Evolutionary conservation across 2,329 filamentous ascomycete species (phyloP).

Genomic region (Saccharata proteae): DNA sequence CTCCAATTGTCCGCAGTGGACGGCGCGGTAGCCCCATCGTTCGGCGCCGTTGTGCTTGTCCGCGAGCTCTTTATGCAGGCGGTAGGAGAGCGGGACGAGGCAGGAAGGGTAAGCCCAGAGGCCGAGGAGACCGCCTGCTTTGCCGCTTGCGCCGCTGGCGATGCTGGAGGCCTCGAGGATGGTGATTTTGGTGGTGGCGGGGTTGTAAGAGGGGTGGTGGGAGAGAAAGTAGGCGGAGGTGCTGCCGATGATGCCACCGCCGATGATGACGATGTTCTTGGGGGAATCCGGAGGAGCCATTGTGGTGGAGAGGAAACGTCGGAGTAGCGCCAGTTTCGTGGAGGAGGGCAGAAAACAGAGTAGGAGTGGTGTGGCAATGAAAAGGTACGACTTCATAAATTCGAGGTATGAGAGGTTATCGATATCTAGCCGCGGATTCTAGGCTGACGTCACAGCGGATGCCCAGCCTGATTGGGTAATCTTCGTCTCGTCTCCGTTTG

Average conservation of each 20-base stretch:
- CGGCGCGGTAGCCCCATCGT: conserved; percentile 74
- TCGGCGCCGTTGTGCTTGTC: conserved; percentile 65
- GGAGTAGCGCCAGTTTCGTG: too few relatives aligned
- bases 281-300: conserved; percentile 3
- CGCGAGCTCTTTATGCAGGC: conserved; percentile 73
- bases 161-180: conserved; percentile 77
- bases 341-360: too few relatives aligned
- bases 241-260: conserved; percentile 79
- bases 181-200: conserved; percentile 63
- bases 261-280: conserved; percentile 10
- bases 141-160: conserved; percentile 86
- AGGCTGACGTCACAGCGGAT: too few relatives aligned
- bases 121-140: conserved; percentile 81
- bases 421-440: too few relatives aligned
- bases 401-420: too few relatives aligned
- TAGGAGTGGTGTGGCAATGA: too few relatives aligned
- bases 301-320: conserved; percentile 1
- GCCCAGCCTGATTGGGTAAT: too few relatives aligned
- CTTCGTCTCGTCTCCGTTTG: too few relatives aligned
- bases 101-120: conserved; percentile 82
- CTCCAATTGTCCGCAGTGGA: conserved; percentile 60
- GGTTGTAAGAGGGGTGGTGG: conserved; percentile 70
- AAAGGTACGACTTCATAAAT: too few relatives aligned
- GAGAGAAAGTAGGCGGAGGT: conserved; percentile 88
- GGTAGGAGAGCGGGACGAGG: conserved; percentile 77